A percentile compares a stretch with the other conserved stretches of the same genome.
phyloP scores from a whole-genome alignment of 495 filamentous ascomycete genomes.

The Aspergillus campestris region DNA sequence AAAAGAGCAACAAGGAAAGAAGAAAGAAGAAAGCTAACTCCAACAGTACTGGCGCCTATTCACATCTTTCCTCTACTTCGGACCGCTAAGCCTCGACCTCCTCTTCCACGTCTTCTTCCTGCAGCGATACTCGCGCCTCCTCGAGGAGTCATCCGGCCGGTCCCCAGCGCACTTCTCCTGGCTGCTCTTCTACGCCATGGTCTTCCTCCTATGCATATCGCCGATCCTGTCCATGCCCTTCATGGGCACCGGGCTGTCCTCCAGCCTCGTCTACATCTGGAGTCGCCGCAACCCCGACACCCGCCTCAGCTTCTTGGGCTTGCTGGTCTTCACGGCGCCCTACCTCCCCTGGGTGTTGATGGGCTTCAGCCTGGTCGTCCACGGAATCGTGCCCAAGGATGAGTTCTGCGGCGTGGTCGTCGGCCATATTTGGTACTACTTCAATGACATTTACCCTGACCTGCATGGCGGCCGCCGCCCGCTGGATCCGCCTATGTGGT shows the following conservation, averaged over 20 bases:
- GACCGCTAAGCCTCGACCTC: slow-evolving; percentile 85
- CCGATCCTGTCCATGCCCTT: slow-evolving; percentile 82
- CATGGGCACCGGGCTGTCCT: slow-evolving; percentile 81
- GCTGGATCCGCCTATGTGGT: slow-evolving; percentile 85
- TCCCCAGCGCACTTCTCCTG: slow-evolving; percentile 91
- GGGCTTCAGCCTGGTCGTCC: slow-evolving; percentile 76
- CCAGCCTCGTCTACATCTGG: slow-evolving; percentile 97
- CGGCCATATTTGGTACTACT: slow-evolving; percentile 97
- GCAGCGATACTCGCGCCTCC: slow-evolving; percentile 87
- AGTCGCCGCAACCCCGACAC: slow-evolving; percentile 89
- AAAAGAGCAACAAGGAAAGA: background rate
- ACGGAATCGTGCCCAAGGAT: slow-evolving; percentile 84
- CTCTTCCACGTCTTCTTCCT: slow-evolving; percentile 99
- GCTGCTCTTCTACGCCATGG: slow-evolving; percentile 78
- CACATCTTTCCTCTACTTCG: slow-evolving; percentile 95
- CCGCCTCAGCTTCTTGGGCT: slow-evolving; percentile 78
- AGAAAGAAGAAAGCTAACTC: slow-evolving; percentile 9
- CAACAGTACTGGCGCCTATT: slow-evolving; percentile 87
- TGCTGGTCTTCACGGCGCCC: slow-evolving; percentile 86
- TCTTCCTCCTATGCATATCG: slow-evolving; percentile 67
- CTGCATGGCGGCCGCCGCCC: slow-evolving; percentile 78
- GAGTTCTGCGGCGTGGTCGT: slow-evolving; percentile 90
- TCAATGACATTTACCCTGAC: slow-evolving; percentile 90
- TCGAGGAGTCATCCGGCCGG: slow-evolving; percentile 86
- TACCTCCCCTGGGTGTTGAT: slow-evolving; percentile 97